phyloP scores from a whole-genome alignment of 768 basidiomycete genomes.

The Boletellus ananas region DNA sequence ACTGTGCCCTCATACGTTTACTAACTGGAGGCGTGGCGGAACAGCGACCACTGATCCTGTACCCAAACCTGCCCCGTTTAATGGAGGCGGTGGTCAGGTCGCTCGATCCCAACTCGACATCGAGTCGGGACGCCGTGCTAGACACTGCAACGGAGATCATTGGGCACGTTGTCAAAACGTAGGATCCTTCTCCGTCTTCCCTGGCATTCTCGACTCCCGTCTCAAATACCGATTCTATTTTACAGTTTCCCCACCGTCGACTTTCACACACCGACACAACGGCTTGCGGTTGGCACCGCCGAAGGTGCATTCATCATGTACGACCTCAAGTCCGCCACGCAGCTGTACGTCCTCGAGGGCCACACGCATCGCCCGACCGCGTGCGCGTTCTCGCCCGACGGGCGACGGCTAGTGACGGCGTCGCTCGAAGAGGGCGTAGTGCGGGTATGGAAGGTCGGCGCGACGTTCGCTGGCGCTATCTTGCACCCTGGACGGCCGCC shows the following conservation, averaged over 20 bases:
- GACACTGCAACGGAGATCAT: slow-evolving; percentile 94
- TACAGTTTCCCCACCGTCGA: slow-evolving; percentile 88
- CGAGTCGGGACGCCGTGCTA: slow-evolving; percentile 76
- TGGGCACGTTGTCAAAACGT: slow-evolving; percentile 93
- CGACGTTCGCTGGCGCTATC: slow-evolving; percentile 75
- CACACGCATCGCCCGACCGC: slow-evolving; percentile 80
- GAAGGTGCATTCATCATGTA: slow-evolving; percentile 97
- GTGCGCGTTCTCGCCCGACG: slow-evolving; percentile 92
- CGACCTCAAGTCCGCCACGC: slow-evolving; percentile 92
- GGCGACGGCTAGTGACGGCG: slow-evolving; percentile 80
- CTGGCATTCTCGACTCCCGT: neutral
- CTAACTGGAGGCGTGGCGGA: neutral
- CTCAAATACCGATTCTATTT: neutral
- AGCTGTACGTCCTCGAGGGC: slow-evolving; percentile 91
- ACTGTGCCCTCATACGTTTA: neutral
- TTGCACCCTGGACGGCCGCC: slow-evolving; percentile 91
- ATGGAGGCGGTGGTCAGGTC: slow-evolving; percentile 97
- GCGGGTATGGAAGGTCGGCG: slow-evolving; percentile 94
- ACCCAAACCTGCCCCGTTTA: slow-evolving; percentile 76
- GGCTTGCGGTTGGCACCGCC: slow-evolving; percentile 87
- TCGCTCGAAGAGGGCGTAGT: slow-evolving; percentile 83
- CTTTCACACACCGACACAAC: slow-evolving; percentile 84
- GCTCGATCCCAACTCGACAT: slow-evolving; percentile 82
- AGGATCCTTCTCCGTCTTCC: neutral
- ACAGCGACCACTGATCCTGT: slow-evolving; percentile 80